Conservation (phyloP, 2,329 filamentous ascomycete species). For the Cladophialophora immunda region DNA sequence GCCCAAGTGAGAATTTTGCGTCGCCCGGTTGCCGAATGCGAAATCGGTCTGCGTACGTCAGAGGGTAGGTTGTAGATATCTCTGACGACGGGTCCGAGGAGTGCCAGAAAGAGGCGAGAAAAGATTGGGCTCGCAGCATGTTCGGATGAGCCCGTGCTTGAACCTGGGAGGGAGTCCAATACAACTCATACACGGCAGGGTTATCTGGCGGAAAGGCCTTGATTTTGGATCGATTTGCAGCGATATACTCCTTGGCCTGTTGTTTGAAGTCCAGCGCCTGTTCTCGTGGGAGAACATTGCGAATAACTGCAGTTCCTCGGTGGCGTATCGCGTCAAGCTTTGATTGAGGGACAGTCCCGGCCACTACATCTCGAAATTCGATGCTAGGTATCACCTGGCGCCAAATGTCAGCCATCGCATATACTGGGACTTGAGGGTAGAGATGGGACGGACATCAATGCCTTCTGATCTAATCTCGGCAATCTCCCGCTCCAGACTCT, state of each 20-base stretch:
- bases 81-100: constrained; percentile 52
- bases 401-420: neutral
- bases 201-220: constrained; percentile 71
- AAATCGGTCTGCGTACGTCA: constrained; percentile 75
- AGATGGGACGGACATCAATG: constrained; percentile 47
- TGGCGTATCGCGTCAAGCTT: constrained; percentile 63
- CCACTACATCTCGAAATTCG: constrained; percentile 51
- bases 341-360: constrained; percentile 47
- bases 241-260: constrained; percentile 71
- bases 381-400: constrained; percentile 53
- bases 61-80: constrained; percentile 65
- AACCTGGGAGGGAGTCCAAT: constrained; percentile 76
- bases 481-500: constrained; percentile 51
- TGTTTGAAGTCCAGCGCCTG: constrained; percentile 73
- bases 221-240: constrained; percentile 61
- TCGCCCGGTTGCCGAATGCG: constrained; percentile 78
- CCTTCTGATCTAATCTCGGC: constrained; percentile 52
- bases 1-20: constrained; percentile 73
- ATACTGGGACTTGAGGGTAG: neutral
- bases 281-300: constrained; percentile 69
- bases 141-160: constrained; percentile 73
- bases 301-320: constrained; percentile 70
- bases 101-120: constrained; percentile 73
- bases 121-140: constrained; percentile 67
- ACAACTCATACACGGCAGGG: constrained; percentile 77